Conservation (phyloP, 306 rosid species). For the Calophaca sinica region DNA sequence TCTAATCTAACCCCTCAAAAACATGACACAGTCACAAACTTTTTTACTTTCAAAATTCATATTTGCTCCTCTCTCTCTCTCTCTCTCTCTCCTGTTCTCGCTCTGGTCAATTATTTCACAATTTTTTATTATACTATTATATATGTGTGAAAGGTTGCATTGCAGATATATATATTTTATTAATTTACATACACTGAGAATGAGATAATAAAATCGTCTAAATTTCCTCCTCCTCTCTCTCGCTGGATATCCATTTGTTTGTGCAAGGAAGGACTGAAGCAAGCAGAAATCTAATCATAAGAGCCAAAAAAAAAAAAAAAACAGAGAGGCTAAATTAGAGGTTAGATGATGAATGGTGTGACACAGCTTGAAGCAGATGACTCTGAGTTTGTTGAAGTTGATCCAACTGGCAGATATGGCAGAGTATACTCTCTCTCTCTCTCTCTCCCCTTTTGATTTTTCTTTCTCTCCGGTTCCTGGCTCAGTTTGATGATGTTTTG, state of each 20-base stretch:
- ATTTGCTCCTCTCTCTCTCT: neutral
- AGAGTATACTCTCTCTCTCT: constrained; percentile 57
- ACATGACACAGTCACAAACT: neutral
- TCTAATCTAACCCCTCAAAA: constrained; percentile 11
- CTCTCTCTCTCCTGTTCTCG: neutral
- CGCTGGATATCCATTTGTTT: neutral
- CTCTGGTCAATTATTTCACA: constrained; percentile 29
- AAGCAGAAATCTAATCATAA: constrained; percentile 6
- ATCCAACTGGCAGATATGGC: constrained; percentile 99
- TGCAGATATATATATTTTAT: neutral
- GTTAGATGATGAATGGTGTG: constrained; percentile 64
- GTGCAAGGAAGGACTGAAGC: neutral
- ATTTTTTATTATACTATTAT: constrained; percentile 12
- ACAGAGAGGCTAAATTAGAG: constrained; percentile 20
- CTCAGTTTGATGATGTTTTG: constrained; percentile 39
- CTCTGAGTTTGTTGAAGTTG: constrained; percentile 85
- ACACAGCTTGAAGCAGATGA: constrained; percentile 61
- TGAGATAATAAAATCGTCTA: neutral
- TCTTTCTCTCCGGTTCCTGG: neutral
- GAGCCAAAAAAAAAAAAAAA: neutral
- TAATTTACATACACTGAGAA: neutral
- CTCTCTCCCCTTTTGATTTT: constrained; percentile 22
- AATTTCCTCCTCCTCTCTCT: neutral
- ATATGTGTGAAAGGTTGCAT: constrained; percentile 9
- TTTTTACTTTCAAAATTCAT: neutral